A percentile compares a stretch with the other conserved stretches of the same genome.
phyloP scores from a whole-genome alignment of 2,329 filamentous ascomycete genomes.

The Dactylellina haptotyla region DNA sequence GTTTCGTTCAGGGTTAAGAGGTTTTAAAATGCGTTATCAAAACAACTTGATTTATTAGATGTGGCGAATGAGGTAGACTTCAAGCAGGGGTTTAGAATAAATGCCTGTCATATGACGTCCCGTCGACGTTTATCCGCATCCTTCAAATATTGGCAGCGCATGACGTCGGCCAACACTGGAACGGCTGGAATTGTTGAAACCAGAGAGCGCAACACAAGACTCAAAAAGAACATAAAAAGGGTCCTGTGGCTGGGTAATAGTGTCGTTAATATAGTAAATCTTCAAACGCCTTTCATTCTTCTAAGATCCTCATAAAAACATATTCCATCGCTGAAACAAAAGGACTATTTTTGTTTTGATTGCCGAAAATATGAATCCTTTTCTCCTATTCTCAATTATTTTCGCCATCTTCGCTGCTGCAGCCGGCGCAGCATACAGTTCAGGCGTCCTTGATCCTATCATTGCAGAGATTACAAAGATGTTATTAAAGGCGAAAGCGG shows the following conservation, averaged over 20 bases:
- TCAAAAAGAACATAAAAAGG: background rate
- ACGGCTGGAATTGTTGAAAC: background rate
- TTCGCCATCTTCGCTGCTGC: conserved; percentile 59
- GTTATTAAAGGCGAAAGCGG: conserved; percentile 63
- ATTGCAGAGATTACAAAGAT: conserved; percentile 61
- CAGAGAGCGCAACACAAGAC: conserved; percentile 10
- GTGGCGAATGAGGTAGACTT: background rate
- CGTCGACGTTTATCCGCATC: background rate
- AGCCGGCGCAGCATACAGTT: conserved; percentile 61
- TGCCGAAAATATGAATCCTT: conserved; percentile 41
- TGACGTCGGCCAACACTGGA: conserved; percentile 29
- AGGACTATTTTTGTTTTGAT: no score
- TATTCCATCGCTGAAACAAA: no score
- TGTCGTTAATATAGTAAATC: no score
- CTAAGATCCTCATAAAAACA: no score
- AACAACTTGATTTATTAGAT: background rate
- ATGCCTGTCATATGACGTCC: conserved; percentile 4
- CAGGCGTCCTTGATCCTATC: conserved; percentile 61
- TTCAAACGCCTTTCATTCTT: no score
- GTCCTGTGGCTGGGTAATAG: background rate
- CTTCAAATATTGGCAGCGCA: background rate
- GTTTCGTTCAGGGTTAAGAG: no score
- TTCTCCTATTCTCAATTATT: conserved; percentile 58
- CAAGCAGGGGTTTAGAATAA: background rate
- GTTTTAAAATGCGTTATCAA: no score